A percentile compares a stretch with the other conserved stretches of the same genome.
Conservation (phyloP, 2,329 filamentous ascomycete species). For the Bipolaris victoriae region DNA sequence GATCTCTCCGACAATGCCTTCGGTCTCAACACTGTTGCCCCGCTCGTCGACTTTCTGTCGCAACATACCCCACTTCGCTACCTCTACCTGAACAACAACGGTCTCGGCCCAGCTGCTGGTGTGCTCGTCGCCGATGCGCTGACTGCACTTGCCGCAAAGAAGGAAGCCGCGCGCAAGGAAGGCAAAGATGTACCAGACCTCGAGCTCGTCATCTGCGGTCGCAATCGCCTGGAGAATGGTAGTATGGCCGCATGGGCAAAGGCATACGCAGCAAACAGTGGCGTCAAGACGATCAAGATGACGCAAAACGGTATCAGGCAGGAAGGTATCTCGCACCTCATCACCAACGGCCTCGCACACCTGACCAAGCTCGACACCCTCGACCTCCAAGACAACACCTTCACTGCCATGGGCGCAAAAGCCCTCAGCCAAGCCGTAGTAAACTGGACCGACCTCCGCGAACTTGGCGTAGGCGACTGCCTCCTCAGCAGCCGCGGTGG, state of each 20-base stretch:
- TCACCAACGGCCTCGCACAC: conserved; percentile 78
- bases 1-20: conserved; percentile 99
- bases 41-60: conserved; percentile 88
- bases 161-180: conserved; percentile 74
- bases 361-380: conserved; percentile 73
- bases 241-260: conserved; percentile 96
- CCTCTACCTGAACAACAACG: conserved; percentile 97
- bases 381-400: conserved; percentile 97
- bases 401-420: conserved; percentile 79
- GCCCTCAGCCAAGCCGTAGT: conserved; percentile 77
- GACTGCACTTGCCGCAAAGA: conserved; percentile 80
- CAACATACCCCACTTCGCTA: conserved; percentile 89
- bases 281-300: conserved; percentile 90
- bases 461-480: conserved; percentile 89
- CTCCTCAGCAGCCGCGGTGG: conserved; percentile 80
- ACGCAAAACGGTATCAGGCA: conserved; percentile 97
- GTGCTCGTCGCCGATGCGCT: conserved; percentile 89
- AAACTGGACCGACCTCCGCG: conserved; percentile 75
- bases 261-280: conserved; percentile 79
- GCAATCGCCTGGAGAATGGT: conserved; percentile 93
- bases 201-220: conserved; percentile 96
- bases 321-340: conserved; percentile 83
- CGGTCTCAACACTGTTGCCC: conserved; percentile 91
- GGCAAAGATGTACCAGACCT: conserved; percentile 78
- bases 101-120: conserved; percentile 88